These are phyloP conservation scores for Pseudopithomyces chartarum DNA, from an alignment of 2,329 filamentous ascomycete species.

Conservation along the genomic window DNA sequence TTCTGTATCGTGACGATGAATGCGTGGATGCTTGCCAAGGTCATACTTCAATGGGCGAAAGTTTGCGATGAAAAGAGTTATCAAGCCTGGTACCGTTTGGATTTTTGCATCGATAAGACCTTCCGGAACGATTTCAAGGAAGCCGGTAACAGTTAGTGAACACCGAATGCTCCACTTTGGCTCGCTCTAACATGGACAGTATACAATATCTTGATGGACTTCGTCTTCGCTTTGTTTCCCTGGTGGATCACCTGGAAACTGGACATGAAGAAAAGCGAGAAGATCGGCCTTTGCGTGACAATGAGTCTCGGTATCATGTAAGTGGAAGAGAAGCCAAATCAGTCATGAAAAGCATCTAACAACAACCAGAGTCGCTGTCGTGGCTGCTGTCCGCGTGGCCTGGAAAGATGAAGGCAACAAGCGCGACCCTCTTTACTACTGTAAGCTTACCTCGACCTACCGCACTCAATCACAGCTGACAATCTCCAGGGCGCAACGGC, in stretches of 20 bases:
- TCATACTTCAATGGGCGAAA: constrained; percentile 57
- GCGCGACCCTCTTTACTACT: constrained; percentile 54
- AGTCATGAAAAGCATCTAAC: constrained; percentile 3
- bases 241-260: constrained; percentile 57
- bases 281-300: constrained; percentile 56
- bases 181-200: constrained; percentile 37
- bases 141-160: constrained; percentile 54
- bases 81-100: constrained; percentile 54
- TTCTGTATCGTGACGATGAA: constrained; percentile 59
- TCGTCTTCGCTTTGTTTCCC: constrained; percentile 56
- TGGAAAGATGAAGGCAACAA: constrained; percentile 58
- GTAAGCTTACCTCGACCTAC: not conserved
- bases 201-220: constrained; percentile 61
- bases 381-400: constrained; percentile 53
- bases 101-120: constrained; percentile 50
- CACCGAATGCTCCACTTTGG: not conserved
- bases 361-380: constrained; percentile 50
- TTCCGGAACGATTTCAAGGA: constrained; percentile 55
- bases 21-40: constrained; percentile 53
- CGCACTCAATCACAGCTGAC: not conserved
- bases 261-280: constrained; percentile 56
- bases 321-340: not conserved
- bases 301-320: constrained; percentile 50
- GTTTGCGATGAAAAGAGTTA: constrained; percentile 51
- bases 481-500: constrained; percentile 46